Conservation (phyloP, 2,329 filamentous ascomycete genomes). For the Fusarium domesticum region DNA sequence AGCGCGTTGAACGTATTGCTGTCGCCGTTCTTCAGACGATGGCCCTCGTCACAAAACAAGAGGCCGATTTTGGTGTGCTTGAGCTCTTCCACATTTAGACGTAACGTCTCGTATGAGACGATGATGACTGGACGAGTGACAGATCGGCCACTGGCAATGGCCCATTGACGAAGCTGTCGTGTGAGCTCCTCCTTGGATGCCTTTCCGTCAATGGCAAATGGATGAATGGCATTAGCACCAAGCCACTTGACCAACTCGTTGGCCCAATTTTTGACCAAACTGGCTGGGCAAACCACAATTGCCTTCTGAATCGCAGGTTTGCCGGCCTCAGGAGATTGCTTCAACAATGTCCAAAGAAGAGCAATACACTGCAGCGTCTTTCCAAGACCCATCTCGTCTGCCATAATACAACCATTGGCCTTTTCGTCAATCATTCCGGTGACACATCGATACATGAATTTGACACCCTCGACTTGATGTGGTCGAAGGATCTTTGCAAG, state of each 20-base stretch:
- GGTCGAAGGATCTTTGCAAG: slow-evolving; percentile 87
- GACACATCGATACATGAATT: slow-evolving; percentile 92
- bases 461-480: slow-evolving; percentile 97
- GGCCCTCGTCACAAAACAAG: slow-evolving; percentile 93
- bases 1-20: slow-evolving; percentile 92
- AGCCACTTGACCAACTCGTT: slow-evolving; percentile 98
- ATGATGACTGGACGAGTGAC: slow-evolving; percentile 93
- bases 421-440: slow-evolving; percentile 94
- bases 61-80: slow-evolving; percentile 88
- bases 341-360: slow-evolving; percentile 92
- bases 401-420: slow-evolving; percentile 98
- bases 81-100: slow-evolving; percentile 85
- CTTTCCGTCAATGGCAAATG: slow-evolving; percentile 96
- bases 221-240: slow-evolving; percentile 82
- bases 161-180: slow-evolving; percentile 90
- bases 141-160: slow-evolving; percentile 82
- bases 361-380: slow-evolving; percentile 98
- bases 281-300: slow-evolving; percentile 94
- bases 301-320: slow-evolving; percentile 93
- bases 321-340: slow-evolving; percentile 93
- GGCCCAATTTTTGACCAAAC: slow-evolving; percentile 95
- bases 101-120: slow-evolving; percentile 94
- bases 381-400: slow-evolving; percentile 96
- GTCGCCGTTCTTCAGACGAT: slow-evolving; percentile 94
- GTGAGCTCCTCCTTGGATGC: slow-evolving; percentile 91